Evolutionary conservation across 2,329 filamentous ascomycete genomes (phyloP), one percentile per base, ranked within the genome.

Genomic region (Ceratocystiopsis brevicomis): DNA sequence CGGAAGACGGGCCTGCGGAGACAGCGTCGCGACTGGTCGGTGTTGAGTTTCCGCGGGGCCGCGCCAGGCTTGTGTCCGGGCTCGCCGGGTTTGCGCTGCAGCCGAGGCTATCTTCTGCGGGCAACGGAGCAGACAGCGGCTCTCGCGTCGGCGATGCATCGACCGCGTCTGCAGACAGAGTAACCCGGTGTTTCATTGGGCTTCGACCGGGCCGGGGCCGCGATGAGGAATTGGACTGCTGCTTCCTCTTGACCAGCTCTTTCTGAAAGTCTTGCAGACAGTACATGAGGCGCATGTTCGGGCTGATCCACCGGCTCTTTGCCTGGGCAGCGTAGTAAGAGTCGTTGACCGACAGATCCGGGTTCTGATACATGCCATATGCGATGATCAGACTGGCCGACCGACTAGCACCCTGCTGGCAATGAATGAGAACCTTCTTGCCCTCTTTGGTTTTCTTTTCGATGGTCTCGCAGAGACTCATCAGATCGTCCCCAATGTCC

Each of bases 261-360:
- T 78, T 78, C 51, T 78, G 75, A 55, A 87, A 88, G 54, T 88
- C 82, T 57, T 87, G 82, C 40, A 92, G 64, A 51, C 84, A 86
- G 67, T 90, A 90, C 69, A 92, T 86, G 51, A 92, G 67, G 51
- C 83, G 83, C 84, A 92, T 92, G 58, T 92, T 92, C 0, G 83
- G 83, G 46, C 83, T 86, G 52, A 92, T 88, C 83, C 84, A 92
- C 54, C 71, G 76, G 58, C 83, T 90, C 61, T 81, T 81, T 43
- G 73, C 69, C 60, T 92, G 85, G 3, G 84, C 82, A 3, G 77
- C 71, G 55, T 85, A 76, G 56, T 90, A 90, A 3, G 83, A 81
- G 56, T 88, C 81, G 54, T 88, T 86, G 43, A 88, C 81, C 51
- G 71, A 83, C 53, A 85, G 62, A 6, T 76, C 69, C 2, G 82